Percentiles rank a stretch among this genome's conserved stretches.
Conservation (phyloP, 2,329 filamentous ascomycete genomes). For the Aspergillus neoniger region DNA sequence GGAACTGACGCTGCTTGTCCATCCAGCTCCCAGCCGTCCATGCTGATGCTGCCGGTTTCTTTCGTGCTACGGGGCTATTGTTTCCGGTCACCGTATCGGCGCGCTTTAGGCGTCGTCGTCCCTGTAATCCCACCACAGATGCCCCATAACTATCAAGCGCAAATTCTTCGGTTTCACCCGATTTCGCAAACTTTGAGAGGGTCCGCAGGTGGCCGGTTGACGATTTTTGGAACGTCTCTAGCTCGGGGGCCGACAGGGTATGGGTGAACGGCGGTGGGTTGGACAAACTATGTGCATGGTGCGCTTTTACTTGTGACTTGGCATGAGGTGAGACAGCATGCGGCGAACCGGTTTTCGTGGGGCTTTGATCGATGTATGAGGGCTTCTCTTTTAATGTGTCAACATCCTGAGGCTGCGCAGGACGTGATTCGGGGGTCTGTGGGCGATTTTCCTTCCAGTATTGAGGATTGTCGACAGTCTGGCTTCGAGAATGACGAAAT, state of each 20-base stretch:
- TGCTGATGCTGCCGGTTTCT: conserved; percentile 59
- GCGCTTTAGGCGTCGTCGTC: conserved; percentile 78
- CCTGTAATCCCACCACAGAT: conserved; percentile 84
- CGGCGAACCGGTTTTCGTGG: conserved; percentile 25
- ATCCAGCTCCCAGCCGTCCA: conserved; percentile 94
- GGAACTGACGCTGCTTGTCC: conserved; percentile 95
- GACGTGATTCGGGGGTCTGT: conserved; percentile 35
- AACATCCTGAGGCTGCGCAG: conserved; percentile 31
- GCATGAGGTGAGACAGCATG: conserved; percentile 32
- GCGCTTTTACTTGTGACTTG: conserved; percentile 29
- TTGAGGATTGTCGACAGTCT: conserved; percentile 62
- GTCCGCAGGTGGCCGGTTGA: conserved; percentile 87
- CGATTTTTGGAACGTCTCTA: conserved; percentile 81
- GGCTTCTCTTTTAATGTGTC: conserved; percentile 28
- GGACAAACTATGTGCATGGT: conserved; percentile 35
- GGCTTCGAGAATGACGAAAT: conserved; percentile 55
- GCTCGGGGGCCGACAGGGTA: conserved; percentile 67
- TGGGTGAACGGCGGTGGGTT: conserved; percentile 39
- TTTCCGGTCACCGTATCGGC: conserved; percentile 57
- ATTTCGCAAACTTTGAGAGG: conserved; percentile 78
- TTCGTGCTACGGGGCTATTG: conserved; percentile 48
- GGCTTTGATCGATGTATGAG: conserved; percentile 25
- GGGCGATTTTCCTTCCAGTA: conserved; percentile 37
- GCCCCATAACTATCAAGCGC: conserved; percentile 74
- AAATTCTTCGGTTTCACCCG: conserved; percentile 75